Evolutionary conservation across 768 basidiomycete species (phyloP), one percentile per base, ranked within the genome.

Genomic region (Harrya chromipes): DNA sequence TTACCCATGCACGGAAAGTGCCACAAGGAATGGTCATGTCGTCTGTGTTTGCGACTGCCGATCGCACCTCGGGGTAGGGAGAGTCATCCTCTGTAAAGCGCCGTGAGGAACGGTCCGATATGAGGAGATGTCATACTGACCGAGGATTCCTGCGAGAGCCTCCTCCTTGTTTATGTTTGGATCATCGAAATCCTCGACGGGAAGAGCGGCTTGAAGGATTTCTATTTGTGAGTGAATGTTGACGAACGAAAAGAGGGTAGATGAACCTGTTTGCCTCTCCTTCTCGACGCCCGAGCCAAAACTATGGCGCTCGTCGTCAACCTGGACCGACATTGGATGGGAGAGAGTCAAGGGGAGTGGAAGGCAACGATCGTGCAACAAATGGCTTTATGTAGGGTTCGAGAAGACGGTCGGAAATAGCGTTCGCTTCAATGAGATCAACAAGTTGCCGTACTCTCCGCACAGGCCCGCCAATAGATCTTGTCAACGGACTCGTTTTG

Each of bases 61-160:
- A 82, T 39, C 87, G 80, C 12, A 89, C 87, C 64, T 92, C 90
- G 6, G 86, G 87, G 62, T 92, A 92, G 4, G 90, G 90, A 3
- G 87, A 90, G 63, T 91, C 90, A 58, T 91, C 85, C 64, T 78
- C 78, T 73, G 56, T 8, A 20, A 16, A 10, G 3, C 7, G 2
- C 12, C 6, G 33, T 61, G 24, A 55, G 55, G 33, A 50, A 71
- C 69, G 0, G 24, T 34, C 11, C 9, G 27, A 38, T 21, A 20
- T 27, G 19, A 29, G n/a, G 20, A 1, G 10, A 31, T 5, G 23
- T 26, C 10, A 23, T 20, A 31, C 53, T 21, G 19, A 70, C 66
- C 68, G 1, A 66, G 57, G n/a, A 55, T 38, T 5, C 68, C 66
- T 21, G 46, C 52, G 14, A 68, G 43, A 6, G 66, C 56, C 6